A percentile compares a stretch with the other conserved stretches of the same genome.
phyloP scores from a whole-genome alignment of 495 filamentous ascomycete genomes.

The Talaromyces nanjingensis region DNA sequence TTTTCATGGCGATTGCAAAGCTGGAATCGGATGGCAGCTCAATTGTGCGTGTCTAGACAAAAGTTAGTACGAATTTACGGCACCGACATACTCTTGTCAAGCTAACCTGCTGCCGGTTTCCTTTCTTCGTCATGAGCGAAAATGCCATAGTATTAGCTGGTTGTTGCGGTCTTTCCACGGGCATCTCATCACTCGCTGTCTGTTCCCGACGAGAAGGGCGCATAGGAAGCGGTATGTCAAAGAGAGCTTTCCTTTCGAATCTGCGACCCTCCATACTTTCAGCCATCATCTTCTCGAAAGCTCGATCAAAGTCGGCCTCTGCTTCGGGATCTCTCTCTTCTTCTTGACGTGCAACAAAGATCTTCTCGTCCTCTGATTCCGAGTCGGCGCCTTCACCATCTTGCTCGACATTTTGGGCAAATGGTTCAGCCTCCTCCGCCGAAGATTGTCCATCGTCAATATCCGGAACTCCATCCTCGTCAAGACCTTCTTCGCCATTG shows the following conservation, averaged over 20 bases:
- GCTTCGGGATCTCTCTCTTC: constrained; percentile 89
- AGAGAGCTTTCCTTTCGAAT: constrained; percentile 86
- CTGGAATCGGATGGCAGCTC: constrained; percentile 90
- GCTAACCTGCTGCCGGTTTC: constrained; percentile 82
- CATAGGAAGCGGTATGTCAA: constrained; percentile 92
- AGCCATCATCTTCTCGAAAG: constrained; percentile 97
- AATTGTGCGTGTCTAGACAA: constrained; percentile 75
- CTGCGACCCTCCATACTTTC: constrained; percentile 91
- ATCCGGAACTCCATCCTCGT: constrained; percentile 48
- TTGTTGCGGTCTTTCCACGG: constrained; percentile 25
- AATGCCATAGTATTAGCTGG: constrained; percentile 77
- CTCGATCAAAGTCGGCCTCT: constrained; percentile 95
- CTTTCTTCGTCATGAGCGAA: constrained; percentile 89
- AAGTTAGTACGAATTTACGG: neutral
- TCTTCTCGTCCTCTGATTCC: constrained; percentile 71
- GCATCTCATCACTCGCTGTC: constrained; percentile 33
- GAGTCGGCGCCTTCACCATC: constrained; percentile 27
- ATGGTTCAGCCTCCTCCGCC: constrained; percentile 55
- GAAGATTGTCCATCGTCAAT: constrained; percentile 52
- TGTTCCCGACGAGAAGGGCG: constrained; percentile 60
- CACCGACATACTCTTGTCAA: constrained; percentile 15
- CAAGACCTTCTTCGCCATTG: constrained; percentile 48
- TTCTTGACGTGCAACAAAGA: constrained; percentile 82
- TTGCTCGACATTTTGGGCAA: constrained; percentile 37
- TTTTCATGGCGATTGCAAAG: constrained; percentile 93